These are phyloP conservation scores for Gossypium davidsonii DNA, from an alignment of 441 rosid genomes.

Conservation along the genomic window DNA sequence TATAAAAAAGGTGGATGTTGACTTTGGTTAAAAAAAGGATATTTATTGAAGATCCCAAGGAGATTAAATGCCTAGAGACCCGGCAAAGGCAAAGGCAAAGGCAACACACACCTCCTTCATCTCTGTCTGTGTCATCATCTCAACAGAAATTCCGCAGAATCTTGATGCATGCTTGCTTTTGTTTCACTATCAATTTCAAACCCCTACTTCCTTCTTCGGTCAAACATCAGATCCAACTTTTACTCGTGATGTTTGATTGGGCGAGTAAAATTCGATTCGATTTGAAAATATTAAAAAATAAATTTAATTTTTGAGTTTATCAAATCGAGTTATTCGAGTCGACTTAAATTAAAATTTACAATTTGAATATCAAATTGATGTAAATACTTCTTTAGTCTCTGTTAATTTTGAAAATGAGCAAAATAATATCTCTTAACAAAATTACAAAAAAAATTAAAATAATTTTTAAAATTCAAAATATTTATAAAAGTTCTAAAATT, in stretches of 20 bases:
- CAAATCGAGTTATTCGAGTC: rapidly evolving
- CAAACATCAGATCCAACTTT: slow-evolving; percentile 12
- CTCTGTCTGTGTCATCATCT: background rate
- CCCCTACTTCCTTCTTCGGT: background rate
- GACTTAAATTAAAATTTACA: too few relatives aligned
- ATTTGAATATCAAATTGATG: too few relatives aligned
- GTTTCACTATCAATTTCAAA: background rate
- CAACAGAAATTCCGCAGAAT: slow-evolving; percentile 17
- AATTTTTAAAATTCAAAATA: too few relatives aligned
- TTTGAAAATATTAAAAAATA: rapidly evolving
- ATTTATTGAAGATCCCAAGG: background rate
- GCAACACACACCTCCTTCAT: background rate
- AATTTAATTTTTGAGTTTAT: too few relatives aligned
- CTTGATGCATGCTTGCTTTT: slow-evolving; percentile 7
- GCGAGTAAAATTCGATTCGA: rapidly evolving
- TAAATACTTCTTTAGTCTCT: too few relatives aligned
- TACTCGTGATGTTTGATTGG: background rate
- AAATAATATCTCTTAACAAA: too few relatives aligned
- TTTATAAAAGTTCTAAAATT: too few relatives aligned
- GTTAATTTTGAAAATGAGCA: too few relatives aligned
- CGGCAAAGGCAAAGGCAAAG: background rate
- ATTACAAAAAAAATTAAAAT: too few relatives aligned
- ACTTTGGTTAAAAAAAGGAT: background rate
- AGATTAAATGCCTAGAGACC: slow-evolving; percentile 11
- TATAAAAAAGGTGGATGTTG: background rate